Evolutionary conservation across 257 asterid genomes (phyloP).

Genomic region (Solanum clarkiae): DNA sequence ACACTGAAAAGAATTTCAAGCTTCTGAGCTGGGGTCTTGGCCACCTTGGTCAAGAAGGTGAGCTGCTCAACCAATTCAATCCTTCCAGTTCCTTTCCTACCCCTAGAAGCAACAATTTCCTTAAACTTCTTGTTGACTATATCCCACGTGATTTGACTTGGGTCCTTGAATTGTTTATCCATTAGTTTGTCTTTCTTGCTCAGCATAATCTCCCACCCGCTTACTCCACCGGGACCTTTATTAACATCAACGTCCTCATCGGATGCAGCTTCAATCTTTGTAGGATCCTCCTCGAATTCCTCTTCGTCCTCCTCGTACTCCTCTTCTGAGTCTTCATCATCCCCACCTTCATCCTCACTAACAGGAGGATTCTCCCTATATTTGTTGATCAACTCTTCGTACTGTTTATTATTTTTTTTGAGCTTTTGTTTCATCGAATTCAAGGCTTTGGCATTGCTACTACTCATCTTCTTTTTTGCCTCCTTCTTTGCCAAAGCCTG

Average conservation of each 20-base stretch:
- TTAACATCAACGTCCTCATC: slow-evolving; percentile 41
- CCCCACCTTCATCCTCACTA: slow-evolving; percentile 56
- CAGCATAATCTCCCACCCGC: slow-evolving; percentile 73
- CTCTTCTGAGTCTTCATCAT: slow-evolving; percentile 48
- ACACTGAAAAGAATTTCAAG: slow-evolving; percentile 21
- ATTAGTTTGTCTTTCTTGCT: slow-evolving; percentile 84
- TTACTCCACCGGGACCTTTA: slow-evolving; percentile 13
- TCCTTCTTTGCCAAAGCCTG: slow-evolving; percentile 83
- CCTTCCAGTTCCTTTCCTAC: slow-evolving; percentile 27
- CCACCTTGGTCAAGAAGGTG: slow-evolving; percentile 14
- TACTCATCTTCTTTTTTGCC: slow-evolving; percentile 96
- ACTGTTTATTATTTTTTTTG: slow-evolving; percentile 70
- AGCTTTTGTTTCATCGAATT: slow-evolving; percentile 88
- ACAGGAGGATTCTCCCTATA: slow-evolving; percentile 69
- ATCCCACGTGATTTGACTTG: slow-evolving; percentile 89
- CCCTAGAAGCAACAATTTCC: slow-evolving; percentile 66
- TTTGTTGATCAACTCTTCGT: slow-evolving; percentile 68
- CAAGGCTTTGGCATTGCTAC: slow-evolving; percentile 88
- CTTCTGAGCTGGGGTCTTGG: slow-evolving; percentile 11
- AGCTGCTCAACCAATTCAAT: slow-evolving; percentile 12
- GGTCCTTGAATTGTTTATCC: slow-evolving; percentile 74
- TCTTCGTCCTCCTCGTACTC: slow-evolving; percentile 21
- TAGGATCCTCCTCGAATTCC: slow-evolving; percentile 35
- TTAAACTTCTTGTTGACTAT: slow-evolving; percentile 63
- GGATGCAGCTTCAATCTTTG: slow-evolving; percentile 7